Percentiles rank a stretch among this genome's conserved stretches.
Evolutionary conservation across 2,329 filamentous ascomycete species (phyloP).

Genomic region (Xylaria sp.): DNA sequence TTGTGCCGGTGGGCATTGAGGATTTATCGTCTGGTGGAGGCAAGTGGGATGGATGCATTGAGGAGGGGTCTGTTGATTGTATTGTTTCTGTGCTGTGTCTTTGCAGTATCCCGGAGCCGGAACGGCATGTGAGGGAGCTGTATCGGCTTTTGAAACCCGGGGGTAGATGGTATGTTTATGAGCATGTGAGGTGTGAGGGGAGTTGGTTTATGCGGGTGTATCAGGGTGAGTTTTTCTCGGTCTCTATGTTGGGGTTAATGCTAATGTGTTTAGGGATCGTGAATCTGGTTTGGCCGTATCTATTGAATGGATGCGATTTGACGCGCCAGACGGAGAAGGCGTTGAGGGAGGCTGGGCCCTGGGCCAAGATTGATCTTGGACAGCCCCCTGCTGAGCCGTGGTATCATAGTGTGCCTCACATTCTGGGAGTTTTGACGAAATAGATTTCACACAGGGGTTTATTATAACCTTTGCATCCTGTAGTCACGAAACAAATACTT

Average conservation of each 20-base stretch:
- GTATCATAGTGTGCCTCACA: slow-evolving; percentile 43
- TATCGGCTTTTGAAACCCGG: slow-evolving; percentile 56
- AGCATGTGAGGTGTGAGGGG: slow-evolving; percentile 48
- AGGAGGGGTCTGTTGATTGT: slow-evolving; percentile 50
- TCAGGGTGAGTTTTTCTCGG: slow-evolving; percentile 41
- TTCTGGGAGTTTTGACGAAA: slow-evolving; percentile 50
- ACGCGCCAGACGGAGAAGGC: slow-evolving; percentile 43
- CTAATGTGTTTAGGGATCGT: slow-evolving; percentile 28
- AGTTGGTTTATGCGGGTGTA: slow-evolving; percentile 41
- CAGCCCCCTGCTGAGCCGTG: slow-evolving; percentile 39
- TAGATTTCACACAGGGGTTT: too few relatives aligned
- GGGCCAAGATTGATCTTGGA: slow-evolving; percentile 45
- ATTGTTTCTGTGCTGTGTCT: slow-evolving; percentile 58
- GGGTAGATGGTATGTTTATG: slow-evolving; percentile 58
- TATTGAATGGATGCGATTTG: slow-evolving; percentile 49
- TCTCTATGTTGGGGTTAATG: too few relatives aligned
- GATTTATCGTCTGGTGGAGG: slow-evolving; percentile 37
- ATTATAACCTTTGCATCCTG: too few relatives aligned
- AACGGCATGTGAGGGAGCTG: slow-evolving; percentile 49
- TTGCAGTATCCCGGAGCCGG: slow-evolving; percentile 58
- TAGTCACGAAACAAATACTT: not conserved
- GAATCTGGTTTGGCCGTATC: slow-evolving; percentile 48
- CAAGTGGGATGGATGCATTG: slow-evolving; percentile 42
- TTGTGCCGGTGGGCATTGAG: slow-evolving; percentile 55
- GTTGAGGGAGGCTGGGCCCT: slow-evolving; percentile 46